Base-by-base conservation (phyloP, 805 yeast species). In the Saccharomycopsis capsularis region DNA sequence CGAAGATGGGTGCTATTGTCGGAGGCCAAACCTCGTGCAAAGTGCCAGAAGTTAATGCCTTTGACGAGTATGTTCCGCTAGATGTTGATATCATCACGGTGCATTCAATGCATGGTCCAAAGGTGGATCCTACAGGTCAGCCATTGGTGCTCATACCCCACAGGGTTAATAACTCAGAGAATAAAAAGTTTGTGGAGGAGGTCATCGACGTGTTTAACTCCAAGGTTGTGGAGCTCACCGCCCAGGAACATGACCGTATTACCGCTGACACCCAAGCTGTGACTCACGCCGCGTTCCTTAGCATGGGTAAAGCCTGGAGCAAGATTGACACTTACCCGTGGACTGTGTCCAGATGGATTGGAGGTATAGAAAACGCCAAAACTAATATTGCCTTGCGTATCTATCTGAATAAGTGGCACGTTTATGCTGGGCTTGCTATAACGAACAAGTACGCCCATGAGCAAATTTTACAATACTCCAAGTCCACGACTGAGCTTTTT, bases 11-110 rank as follows among this genome's bases (percentile, higher is more conserved):
- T 2, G 84, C 95, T 2, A 78, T 90, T 38, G 95, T 93, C 3
- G 99, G 98, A n/a, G 99, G 99, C 5, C 99, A 93, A 65, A 90
- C 99, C 0, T 85, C 96, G 7, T 91, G 98, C 66, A 93, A 93
- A 60, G 81, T 78, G 23, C 95, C 95, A 0, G 99, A 93, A 61
- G 83, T 93, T 24, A 71, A 66, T 15, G 96, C 97, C 0, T 86
- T 93, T 62, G 96, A 89, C 57, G 68, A 70, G 40, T 67, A 75
- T 56, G 63, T 88, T 29, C 97, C 98, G 0, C 51, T 59, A 0
- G 98, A 93, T 66, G 82, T 80, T 3, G 85, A 86, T 40, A 91
- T 93, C 23, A 78, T 93, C 11, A 76, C 95, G 1, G 75, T 95
- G 22, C 99, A 93, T 63, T 89, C 97, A 0, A 69, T 93, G 53